Evolutionary conservation across 2,329 filamentous ascomycete species (phyloP), one percentile per base, ranked within the genome.

Genomic region (Chaetomium sp.): DNA sequence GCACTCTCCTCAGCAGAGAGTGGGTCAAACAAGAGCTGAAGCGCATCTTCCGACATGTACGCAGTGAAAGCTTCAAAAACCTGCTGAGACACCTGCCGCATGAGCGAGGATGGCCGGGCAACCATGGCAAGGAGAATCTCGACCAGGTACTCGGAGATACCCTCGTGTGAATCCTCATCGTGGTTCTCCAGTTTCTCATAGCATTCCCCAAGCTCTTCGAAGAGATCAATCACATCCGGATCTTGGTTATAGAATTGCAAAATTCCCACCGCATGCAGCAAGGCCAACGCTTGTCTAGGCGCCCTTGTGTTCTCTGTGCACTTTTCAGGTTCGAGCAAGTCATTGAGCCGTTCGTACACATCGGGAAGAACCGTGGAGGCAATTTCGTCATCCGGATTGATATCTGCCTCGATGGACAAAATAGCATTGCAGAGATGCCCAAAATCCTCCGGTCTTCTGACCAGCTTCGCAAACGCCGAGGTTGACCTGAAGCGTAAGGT

Each of bases 41-140:
- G 72, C 0, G 89, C 89, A 54, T 87, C 82, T 5, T 79, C 76
- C 0, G 87, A 90, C 57, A 97, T 80, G 53, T 89, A 82, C 11
- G 81, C 74, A 3, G 89, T 87, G 68, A 96, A 96, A 1, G 86
- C 84, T 32, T 86, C 81, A 68, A 97, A 97, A 0, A 95, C 91
- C 65, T 94, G 88, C 67, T 92, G 86, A 5, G 90, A 89, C 52
- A 95, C 86, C 64, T 91, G 89, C 35, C 90, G 84, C 75, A 95
- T 88, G 51, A 97, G 76, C 8, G 86, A 83, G 1, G 91, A 96
- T 3, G 87, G 88, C 59, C 90, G 89, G 0, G 91, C 89, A 2
- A 95, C 82, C 73, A 97, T 90, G 52, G 89, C 89, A n/a, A 97
- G 76, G 6, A 99, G 72, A 51, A 97, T 88, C 66, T 97, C 94